phyloP scores from a whole-genome alignment of 1,284 basidiomycete species.

The Polyporus tsugae region DNA sequence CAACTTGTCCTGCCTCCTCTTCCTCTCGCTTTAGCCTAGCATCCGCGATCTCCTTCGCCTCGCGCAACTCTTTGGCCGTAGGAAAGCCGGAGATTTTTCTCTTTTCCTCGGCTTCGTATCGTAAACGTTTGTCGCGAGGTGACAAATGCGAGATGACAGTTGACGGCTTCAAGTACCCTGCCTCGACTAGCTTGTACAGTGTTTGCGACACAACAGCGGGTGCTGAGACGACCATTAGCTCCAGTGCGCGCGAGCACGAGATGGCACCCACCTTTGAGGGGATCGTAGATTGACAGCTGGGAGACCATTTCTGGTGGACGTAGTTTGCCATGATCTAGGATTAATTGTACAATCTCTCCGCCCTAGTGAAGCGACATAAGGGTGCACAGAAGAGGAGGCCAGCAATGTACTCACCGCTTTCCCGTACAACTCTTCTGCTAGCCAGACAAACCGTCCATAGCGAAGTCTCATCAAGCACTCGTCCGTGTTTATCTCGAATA shows the following conservation, averaged over 20 bases:
- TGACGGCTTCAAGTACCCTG: constrained; percentile 75
- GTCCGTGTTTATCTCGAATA: constrained; percentile 80
- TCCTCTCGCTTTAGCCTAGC: constrained; percentile 73
- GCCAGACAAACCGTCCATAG: constrained; percentile 83
- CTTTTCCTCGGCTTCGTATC: constrained; percentile 79
- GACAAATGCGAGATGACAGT: constrained; percentile 77
- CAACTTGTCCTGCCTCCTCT: constrained; percentile 73
- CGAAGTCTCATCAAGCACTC: constrained; percentile 83
- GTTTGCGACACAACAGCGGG: constrained; percentile 61
- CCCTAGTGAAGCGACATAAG: constrained; percentile 53
- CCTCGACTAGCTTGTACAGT: constrained; percentile 70
- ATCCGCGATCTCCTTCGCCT: constrained; percentile 71
- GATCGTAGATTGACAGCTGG: constrained; percentile 57
- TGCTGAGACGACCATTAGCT: constrained; percentile 46
- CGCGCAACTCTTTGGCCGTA: constrained; percentile 75
- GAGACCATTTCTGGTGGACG: constrained; percentile 76
- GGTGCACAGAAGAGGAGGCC: neutral
- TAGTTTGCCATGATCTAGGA: constrained; percentile 90
- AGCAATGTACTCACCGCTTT: constrained; percentile 54
- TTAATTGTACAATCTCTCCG: constrained; percentile 74
- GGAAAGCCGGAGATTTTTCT: constrained; percentile 76
- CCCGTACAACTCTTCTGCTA: constrained; percentile 76
- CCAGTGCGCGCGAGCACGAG: neutral
- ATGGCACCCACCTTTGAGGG: constrained; percentile 58
- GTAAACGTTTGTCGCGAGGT: constrained; percentile 76